A percentile compares a stretch with the other conserved stretches of the same genome.
These are phyloP conservation scores for Torulaspora gathmanii DNA, from an alignment of 805 yeast species.

Conservation along the genomic window DNA sequence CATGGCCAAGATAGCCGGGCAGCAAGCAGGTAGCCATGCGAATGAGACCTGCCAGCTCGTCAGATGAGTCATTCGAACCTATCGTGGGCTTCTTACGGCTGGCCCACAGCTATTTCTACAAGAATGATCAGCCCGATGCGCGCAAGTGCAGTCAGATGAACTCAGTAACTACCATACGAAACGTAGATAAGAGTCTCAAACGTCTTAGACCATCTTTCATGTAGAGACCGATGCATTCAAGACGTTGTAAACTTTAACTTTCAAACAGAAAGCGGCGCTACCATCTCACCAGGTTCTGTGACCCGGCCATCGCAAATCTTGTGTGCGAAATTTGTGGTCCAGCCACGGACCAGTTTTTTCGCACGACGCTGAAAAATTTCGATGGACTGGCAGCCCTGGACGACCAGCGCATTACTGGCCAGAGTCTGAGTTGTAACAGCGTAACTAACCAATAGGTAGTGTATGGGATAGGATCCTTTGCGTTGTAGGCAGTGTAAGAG, in stretches of 20 bases:
- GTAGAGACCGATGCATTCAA: no score
- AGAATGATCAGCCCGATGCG: no score
- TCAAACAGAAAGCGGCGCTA: neutral
- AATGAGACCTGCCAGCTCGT: neutral
- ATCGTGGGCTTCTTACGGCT: neutral
- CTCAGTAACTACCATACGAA: no score
- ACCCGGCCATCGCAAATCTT: neutral
- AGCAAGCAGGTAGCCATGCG: neutral
- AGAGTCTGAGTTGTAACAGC: neutral
- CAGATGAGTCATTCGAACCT: no score
- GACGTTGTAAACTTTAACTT: no score
- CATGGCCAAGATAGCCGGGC: neutral
- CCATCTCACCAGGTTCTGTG: neutral
- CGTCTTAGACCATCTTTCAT: no score
- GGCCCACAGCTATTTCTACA: no score
- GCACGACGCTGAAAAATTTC: conserved; percentile 14
- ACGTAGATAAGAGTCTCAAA: no score
- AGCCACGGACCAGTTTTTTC: conserved; percentile 8
- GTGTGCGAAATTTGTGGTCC: conserved; percentile 7
- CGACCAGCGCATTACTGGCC: no score
- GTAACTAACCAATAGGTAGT: neutral
- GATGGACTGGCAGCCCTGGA: conserved; percentile 2
- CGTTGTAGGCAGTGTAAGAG: neutral
- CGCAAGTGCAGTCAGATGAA: no score
- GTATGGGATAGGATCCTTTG: neutral